Base-by-base conservation (phyloP, 331 rosid genomes). In the Spiraea crenata region DNA sequence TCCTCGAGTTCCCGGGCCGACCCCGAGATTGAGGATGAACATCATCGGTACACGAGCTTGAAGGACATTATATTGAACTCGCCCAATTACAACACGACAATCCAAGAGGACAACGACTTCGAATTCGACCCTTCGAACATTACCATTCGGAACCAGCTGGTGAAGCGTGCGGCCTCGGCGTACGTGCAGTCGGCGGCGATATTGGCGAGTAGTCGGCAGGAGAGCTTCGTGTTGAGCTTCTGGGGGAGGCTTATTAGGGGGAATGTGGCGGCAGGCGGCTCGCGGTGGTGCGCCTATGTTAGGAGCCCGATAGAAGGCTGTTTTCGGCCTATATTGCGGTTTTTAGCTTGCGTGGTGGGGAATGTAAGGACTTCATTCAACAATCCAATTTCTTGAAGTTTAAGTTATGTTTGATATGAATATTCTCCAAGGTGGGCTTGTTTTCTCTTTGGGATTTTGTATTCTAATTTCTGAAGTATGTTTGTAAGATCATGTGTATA, bases 131-230 rank as follows among this genome's bases (percentile, higher is more conserved):
- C 82, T 41, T 76, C 85, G 3, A 84, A 77, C 69, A 85, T 89
- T 39, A 13, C 77, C 51, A 85, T 89, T 3, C 83, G 74, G 9
- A 89, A 87, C 47, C 83, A 80, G 59, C 66, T 87, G 25, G 92
- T 92, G 9, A 87, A 87, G 73, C 86, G 85, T 1, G 91, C 90
- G 1, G 93, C 96, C 19, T 91, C 93, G 0, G 81, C 79, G 4
- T 89, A 92, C 40, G 76, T 92, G 1, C 93, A 84, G 63, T 85
- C 96, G 2, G 50, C 93, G 0, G 84, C 78, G 2, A 11, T 78
- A 4, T 60, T 84, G 65, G 79, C 45, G 15, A 5, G 47, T 47
- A 75, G 82, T 16, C 77, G 77, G 46, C 80, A 88, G 45, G 75
- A 73, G 11, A 81, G 62, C 34, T 74, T 78, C 67, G 39, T 89